phyloP scores from a whole-genome alignment of 306 rosid genomes.

The Vigna nakashimae region DNA sequence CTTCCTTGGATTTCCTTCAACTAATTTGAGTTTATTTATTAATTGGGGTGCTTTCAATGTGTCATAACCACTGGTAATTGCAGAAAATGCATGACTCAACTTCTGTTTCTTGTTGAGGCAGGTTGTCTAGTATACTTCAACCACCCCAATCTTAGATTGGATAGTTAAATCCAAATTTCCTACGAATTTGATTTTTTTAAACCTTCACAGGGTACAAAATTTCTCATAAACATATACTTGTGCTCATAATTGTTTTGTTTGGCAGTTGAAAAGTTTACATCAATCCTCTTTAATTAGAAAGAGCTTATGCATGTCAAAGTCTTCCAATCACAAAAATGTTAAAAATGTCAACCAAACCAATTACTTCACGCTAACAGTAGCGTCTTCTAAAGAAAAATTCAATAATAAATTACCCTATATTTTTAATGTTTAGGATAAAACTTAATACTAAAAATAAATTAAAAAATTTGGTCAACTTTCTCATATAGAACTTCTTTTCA shows the following conservation, averaged over 20 bases:
- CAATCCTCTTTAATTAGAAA: slow-evolving; percentile 33
- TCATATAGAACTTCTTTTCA: slow-evolving; percentile 21
- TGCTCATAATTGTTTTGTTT: slow-evolving; percentile 19
- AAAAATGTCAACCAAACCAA: slow-evolving; percentile 47
- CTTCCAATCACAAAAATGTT: slow-evolving; percentile 39
- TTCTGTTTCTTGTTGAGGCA: slow-evolving; percentile 46
- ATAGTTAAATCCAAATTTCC: slow-evolving; percentile 14
- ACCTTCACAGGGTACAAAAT: background rate
- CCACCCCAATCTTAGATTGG: slow-evolving; percentile 40
- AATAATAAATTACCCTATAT: slow-evolving; percentile 15
- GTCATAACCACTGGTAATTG: slow-evolving; percentile 39
- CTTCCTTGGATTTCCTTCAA: slow-evolving; percentile 40
- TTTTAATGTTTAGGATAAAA: background rate
- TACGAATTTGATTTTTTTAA: background rate
- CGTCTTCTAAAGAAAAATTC: slow-evolving; percentile 37
- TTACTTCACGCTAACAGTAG: slow-evolving; percentile 45
- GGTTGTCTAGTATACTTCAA: slow-evolving; percentile 33
- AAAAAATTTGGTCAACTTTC: slow-evolving; percentile 29
- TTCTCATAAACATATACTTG: slow-evolving; percentile 16
- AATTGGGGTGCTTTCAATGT: slow-evolving; percentile 50
- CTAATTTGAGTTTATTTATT: slow-evolving; percentile 24
- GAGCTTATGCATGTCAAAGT: slow-evolving; percentile 27
- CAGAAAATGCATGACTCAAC: slow-evolving; percentile 30
- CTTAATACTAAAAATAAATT: background rate
- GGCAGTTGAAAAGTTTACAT: slow-evolving; percentile 47